Evolutionary conservation across 495 filamentous ascomycete species (phyloP), one percentile per base, ranked within the genome.

Genomic region (Zalerion maritima): DNA sequence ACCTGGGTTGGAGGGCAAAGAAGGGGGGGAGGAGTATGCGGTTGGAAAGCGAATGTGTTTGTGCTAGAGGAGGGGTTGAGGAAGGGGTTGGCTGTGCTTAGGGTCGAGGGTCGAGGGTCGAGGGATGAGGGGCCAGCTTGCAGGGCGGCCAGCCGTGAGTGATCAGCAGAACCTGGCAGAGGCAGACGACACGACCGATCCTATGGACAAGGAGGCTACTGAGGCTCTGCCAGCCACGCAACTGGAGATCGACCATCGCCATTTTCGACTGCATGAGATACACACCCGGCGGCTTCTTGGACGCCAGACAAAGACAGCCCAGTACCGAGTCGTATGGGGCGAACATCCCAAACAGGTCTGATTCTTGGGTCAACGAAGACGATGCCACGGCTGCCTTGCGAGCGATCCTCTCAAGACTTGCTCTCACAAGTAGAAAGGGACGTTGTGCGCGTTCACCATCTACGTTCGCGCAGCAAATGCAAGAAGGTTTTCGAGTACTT

Each of bases 381-480:
- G 17, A 32, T 32, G 29, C 30, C 14, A 32, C 32, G 22, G 28
- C 33, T 22, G 27, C 24, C 34, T 37, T 34, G 28, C 34, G 29
- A 41, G 25, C 34, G 16, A 33, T 35, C 18, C 32, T 31, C 32
- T 35, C 31, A 35, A 31, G 20, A 40, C 26, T 31, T 40, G 23
- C 27, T 27, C 14, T 34, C 24, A 41, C 34, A 2, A 14, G 32
- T 27, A 31, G 32, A 39, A 22, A 31, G 34, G n/a, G n/a, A 32
- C 8, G 14, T 23, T 32, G 11, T 37, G 3, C 34, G 32, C 34
- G 37, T 40, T 31, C 24, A 26, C 32, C 15, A 25, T 11, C 35
- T 36, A 24, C 37, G 37, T 34, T 33, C 16, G 17, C 17, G 33
- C 34, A 34, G 36, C 36, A 36, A 41, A 37, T 28, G 34, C 34